phyloP scores from a whole-genome alignment of 768 basidiomycete species.

The Mycena galericulata region DNA sequence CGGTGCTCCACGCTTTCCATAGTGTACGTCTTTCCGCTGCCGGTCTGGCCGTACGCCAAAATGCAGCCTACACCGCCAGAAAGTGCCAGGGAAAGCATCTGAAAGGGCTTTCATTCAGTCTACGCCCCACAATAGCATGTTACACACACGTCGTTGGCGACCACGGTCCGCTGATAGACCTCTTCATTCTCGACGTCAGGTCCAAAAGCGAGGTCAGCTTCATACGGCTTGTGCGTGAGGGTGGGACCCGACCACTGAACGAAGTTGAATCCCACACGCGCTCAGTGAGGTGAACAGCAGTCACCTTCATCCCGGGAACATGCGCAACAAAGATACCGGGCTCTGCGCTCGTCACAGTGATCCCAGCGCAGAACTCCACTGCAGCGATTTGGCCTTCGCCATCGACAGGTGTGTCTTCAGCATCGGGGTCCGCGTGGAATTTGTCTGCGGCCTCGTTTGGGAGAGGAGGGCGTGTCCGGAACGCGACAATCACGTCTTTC shows the following conservation, averaged over 20 bases:
- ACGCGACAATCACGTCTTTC: constrained; percentile 51
- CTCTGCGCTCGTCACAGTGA: constrained; percentile 44
- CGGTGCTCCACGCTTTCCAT: constrained; percentile 50
- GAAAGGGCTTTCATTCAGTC: neutral
- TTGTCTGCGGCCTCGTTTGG: constrained; percentile 44
- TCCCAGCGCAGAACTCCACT: constrained; percentile 45
- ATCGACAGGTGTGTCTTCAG: constrained; percentile 19
- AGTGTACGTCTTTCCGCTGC: constrained; percentile 48
- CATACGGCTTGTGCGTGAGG: constrained; percentile 48
- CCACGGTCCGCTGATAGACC: constrained; percentile 48
- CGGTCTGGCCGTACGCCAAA: constrained; percentile 49
- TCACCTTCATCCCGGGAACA: constrained; percentile 49
- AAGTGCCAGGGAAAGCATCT: constrained; percentile 45
- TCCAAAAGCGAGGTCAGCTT: constrained; percentile 49
- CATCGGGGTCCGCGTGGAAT: constrained; percentile 36
- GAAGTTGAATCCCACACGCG: constrained; percentile 2
- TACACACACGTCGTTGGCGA: constrained; percentile 44
- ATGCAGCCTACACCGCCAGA: constrained; percentile 47
- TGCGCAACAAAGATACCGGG: constrained; percentile 48
- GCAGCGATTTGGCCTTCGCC: constrained; percentile 7
- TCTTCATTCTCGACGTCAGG: constrained; percentile 48
- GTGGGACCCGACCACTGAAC: constrained; percentile 50
- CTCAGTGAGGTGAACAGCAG: neutral
- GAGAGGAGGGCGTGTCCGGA: constrained; percentile 50
- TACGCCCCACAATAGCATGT: neutral